These are phyloP conservation scores for Cladosporium sp. DNA, from an alignment of 2,329 filamentous ascomycete species.

Conservation along the genomic window DNA sequence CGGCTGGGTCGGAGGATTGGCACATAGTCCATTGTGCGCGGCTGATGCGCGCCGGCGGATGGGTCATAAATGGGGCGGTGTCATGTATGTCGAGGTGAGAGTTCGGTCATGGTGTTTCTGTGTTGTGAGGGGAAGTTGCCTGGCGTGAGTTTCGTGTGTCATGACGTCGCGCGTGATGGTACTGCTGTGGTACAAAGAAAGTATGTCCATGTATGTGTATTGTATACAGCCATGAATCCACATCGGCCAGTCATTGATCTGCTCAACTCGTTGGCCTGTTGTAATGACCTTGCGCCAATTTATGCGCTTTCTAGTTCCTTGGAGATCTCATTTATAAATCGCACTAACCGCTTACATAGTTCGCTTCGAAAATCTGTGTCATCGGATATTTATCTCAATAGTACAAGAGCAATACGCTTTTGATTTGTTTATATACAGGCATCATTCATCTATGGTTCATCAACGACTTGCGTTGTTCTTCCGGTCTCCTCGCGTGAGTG, in stretches of 20 bases:
- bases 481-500: slow-evolving; percentile 33
- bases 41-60: slow-evolving; percentile 5
- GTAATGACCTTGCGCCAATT: not conserved
- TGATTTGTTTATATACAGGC: slow-evolving; percentile 3
- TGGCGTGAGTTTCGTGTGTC: not conserved
- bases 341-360: not conserved
- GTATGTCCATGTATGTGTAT: not conserved
- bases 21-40: slow-evolving; percentile 31
- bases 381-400: not conserved
- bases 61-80: not conserved
- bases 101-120: not conserved
- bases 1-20: slow-evolving; percentile 30
- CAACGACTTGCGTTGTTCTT: slow-evolving; percentile 37
- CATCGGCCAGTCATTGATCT: not conserved
- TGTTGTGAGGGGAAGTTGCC: not conserved
- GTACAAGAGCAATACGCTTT: slow-evolving; percentile 1
- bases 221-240: too few relatives aligned
- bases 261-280: not conserved
- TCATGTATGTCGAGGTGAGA: slow-evolving; percentile 4
- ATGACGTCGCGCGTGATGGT: not conserved
- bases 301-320: not conserved
- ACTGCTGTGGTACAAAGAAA: not conserved
- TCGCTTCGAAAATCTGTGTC: not conserved
- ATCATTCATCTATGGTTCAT: slow-evolving; percentile 29
- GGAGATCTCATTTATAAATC: not conserved